phyloP scores from a whole-genome alignment of 2,329 filamentous ascomycete genomes.

The Colletotrichum sp. region DNA sequence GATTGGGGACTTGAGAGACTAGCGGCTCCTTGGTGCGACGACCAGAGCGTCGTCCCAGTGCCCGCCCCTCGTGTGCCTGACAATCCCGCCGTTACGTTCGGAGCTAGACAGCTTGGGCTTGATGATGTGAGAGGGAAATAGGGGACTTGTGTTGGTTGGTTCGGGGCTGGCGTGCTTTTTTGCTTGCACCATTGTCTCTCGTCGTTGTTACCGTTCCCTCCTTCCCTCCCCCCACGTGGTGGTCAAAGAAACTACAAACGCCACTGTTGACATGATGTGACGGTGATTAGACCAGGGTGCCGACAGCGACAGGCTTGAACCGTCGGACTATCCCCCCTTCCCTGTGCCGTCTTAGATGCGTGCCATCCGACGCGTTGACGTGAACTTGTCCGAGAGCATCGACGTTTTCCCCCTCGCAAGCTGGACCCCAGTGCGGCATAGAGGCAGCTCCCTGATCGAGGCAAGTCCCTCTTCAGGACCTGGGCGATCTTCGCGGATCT shows the following conservation, averaged over 20 bases:
- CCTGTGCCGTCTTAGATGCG: background rate
- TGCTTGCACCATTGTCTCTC: background rate
- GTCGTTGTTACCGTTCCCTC: background rate
- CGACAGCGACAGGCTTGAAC: background rate
- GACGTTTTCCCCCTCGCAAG: background rate
- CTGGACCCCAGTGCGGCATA: background rate
- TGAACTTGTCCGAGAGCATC: background rate
- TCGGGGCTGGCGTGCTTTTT: background rate
- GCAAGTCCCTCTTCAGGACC: background rate
- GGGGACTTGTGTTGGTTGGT: background rate
- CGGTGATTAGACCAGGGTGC: background rate
- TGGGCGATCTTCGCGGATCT: background rate
- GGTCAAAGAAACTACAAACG: background rate
- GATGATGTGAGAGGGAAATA: background rate
- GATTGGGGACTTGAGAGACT: background rate
- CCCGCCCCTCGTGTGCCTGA: background rate
- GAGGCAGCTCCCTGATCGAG: background rate
- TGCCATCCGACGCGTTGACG: background rate
- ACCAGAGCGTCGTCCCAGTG: background rate
- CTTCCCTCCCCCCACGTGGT: background rate
- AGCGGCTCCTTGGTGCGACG: slow-evolving; percentile 8
- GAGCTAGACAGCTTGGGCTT: background rate
- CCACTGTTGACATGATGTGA: background rate
- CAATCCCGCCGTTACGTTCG: background rate
- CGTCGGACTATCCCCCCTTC: background rate